Percentiles rank a stretch among this genome's conserved stretches.
Conservation (phyloP, 345 rosid species). For the Eucalyptus marginata region DNA sequence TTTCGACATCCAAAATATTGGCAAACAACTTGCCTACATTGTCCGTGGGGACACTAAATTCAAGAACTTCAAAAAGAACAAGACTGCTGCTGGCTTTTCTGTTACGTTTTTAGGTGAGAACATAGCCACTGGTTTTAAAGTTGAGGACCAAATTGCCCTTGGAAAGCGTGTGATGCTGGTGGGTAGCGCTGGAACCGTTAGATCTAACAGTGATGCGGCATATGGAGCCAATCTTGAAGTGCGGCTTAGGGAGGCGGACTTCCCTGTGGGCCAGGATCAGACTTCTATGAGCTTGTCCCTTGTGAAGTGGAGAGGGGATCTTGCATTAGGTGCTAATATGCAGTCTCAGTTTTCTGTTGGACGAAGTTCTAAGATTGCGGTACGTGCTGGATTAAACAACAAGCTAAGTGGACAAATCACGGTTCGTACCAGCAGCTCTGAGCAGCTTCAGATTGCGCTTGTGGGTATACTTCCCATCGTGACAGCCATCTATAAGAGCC, state of each 20-base stretch:
- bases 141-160: conserved; percentile 75
- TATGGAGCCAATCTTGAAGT: conserved; percentile 92
- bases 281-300: conserved; percentile 74
- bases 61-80: conserved; percentile 63
- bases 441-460: conserved; percentile 89
- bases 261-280: conserved; percentile 89
- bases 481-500: conserved; percentile 54
- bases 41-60: conserved; percentile 82
- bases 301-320: conserved; percentile 91
- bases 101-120: conserved; percentile 84
- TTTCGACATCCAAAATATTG: conserved; percentile 90
- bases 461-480: conserved; percentile 60
- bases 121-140: conserved; percentile 69
- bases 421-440: conserved; percentile 78
- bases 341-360: conserved; percentile 84
- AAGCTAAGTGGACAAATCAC: conserved; percentile 82
- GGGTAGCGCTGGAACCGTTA: conserved; percentile 77
- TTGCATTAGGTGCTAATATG: conserved; percentile 83
- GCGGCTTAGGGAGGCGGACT: conserved; percentile 70
- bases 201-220: conserved; percentile 74
- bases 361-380: conserved; percentile 55
- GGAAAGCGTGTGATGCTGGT: conserved; percentile 72
- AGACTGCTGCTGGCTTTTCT: conserved; percentile 62
- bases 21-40: conserved; percentile 85
- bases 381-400: conserved; percentile 94